Percentiles rank a stretch among this genome's conserved stretches.
These are phyloP conservation scores for Microthlaspi erraticum DNA, from an alignment of 345 rosid genomes.

Conservation along the genomic window DNA sequence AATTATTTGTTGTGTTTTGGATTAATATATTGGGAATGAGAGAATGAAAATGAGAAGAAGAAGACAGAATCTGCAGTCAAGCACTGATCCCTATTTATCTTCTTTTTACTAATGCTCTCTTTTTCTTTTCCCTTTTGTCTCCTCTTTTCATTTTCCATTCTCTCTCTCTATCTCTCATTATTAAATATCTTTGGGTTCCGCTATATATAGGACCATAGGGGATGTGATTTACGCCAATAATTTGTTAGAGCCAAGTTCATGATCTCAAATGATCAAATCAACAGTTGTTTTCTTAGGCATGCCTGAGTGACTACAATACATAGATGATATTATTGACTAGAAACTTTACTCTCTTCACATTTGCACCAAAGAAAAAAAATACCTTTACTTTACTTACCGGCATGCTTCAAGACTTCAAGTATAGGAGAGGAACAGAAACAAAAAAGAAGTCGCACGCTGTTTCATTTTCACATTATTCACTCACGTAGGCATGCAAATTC, in stretches of 20 bases:
- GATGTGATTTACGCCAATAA: too few relatives aligned
- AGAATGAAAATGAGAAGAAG: constrained; percentile 1
- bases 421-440: not conserved
- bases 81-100: constrained; percentile 37
- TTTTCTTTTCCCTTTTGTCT: constrained; percentile 15
- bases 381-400: constrained; percentile 16
- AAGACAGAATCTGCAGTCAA: constrained; percentile 32
- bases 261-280: too few relatives aligned
- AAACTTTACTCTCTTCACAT: too few relatives aligned
- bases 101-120: constrained; percentile 20
- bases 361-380: too few relatives aligned
- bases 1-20: not conserved
- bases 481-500: constrained; percentile 27
- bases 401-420: constrained; percentile 28
- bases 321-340: too few relatives aligned
- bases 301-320: not conserved
- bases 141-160: not conserved
- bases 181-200: not conserved
- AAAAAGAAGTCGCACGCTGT: not conserved
- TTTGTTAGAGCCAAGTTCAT: not conserved
- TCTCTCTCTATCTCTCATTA: not conserved
- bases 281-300: constrained; percentile 1
- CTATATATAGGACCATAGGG: not conserved
- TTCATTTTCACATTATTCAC: constrained; percentile 28
- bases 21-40: not conserved